Base-by-base conservation (phyloP, 2,329 filamentous ascomycete genomes). In the Lasiodiplodia gonubiensis region DNA sequence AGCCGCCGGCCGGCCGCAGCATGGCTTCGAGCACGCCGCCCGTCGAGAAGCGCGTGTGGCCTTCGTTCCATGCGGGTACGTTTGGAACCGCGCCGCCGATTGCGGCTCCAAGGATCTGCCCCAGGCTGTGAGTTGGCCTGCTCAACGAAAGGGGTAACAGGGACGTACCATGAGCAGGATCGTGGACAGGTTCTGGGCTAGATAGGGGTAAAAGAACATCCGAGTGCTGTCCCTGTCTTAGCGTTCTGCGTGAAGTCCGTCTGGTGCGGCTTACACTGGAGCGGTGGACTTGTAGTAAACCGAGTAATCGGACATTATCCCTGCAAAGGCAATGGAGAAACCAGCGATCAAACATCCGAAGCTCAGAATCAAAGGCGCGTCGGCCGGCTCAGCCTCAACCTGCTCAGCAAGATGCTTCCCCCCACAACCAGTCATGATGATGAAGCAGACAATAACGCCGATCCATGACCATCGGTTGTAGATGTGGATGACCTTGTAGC, bases 321-420 rank as follows among this genome's bases (percentile, higher is more conserved):
- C 83, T 4, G 83, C 85, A 82, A 86, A 90, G 0, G 88, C 87
- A 2, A 90, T 83, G 80, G 89, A 85, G 73, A 88, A 89, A 0
- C 86, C 86, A 0, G 88, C 86, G 4, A 90, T 83, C 63, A 89
- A 83, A 78, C 86, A 87, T 57, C 83, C 87, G 69, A 87, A 90
- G 35, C 81, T 85, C 5, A 89, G 73, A 2, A 89, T 76, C 12
- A 80, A 76, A 2, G 79, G 74, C 0, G 85, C 82, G 0, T 81
- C 80, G 4, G 76, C 74, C 0, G 85, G 75, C 23, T 76, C 72
- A 1, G 82, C 72, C 18, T 73, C 68, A 0, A 80, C 80, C 73
- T 89, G 87, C 30, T 85, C 74, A 16, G 73, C 75, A 30, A 89
- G 80, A 18, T 81, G 74, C 4, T 79, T 80, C 0, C 84, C 86